Evolutionary conservation across 2,329 filamentous ascomycete genomes (phyloP).

Genomic region (Aureobasidium sp.): DNA sequence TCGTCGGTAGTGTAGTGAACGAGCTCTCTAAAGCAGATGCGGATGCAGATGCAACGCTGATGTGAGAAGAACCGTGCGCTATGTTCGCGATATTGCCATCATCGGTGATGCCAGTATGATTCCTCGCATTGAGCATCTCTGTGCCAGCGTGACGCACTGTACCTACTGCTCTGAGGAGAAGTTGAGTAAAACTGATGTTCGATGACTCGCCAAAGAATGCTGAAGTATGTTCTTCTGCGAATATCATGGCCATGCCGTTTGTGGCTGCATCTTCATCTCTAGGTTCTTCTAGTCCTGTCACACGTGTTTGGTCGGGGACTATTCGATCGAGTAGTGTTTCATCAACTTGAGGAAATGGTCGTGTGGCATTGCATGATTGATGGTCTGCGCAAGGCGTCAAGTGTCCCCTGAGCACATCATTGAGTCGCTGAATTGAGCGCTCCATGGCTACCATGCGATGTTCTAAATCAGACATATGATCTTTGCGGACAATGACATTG

Average conservation of each 20-base stretch:
- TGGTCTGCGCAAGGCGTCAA: not conserved
- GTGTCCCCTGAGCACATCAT: constrained; percentile 11
- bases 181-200: constrained; percentile 36
- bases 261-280: constrained; percentile 7
- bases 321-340: not conserved
- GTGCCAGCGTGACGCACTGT: not conserved
- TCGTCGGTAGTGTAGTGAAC: constrained; percentile 24
- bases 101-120: not conserved
- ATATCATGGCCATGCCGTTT: constrained; percentile 31
- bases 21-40: not conserved
- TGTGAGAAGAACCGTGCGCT: too few species aligned
- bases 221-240: constrained; percentile 32
- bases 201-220: constrained; percentile 36
- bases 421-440: constrained; percentile 15
- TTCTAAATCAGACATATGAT: constrained; percentile 21
- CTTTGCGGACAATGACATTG: constrained; percentile 37
- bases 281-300: not conserved
- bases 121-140: not conserved
- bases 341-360: not conserved
- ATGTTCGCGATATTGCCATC: not conserved
- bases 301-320: not conserved
- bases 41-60: too few species aligned
- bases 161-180: constrained; percentile 30
- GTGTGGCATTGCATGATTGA: not conserved
- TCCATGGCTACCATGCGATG: not conserved